phyloP scores from a whole-genome alignment of 129 eudicot genomes.

The Helichrysum umbraculigerum region DNA sequence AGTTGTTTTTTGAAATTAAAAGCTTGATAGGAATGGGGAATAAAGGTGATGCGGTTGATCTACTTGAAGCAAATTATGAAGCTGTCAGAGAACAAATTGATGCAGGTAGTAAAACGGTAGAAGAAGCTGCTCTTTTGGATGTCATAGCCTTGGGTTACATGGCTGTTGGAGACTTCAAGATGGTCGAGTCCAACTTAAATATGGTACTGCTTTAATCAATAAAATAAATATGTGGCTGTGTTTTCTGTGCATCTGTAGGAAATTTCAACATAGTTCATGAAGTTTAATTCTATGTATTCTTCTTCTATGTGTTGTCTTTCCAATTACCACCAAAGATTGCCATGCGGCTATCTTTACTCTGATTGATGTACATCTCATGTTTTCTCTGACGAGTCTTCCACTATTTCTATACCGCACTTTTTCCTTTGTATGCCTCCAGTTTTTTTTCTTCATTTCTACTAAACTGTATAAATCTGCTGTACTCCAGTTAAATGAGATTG shows the following conservation, averaged over 20 bases:
- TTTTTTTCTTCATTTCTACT: not conserved
- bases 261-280: not conserved
- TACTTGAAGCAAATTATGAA: conserved; percentile 81
- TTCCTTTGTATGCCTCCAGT: not conserved
- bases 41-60: conserved; percentile 57
- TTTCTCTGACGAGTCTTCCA: not conserved
- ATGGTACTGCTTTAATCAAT: conserved; percentile 44
- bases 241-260: not conserved
- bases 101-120: conserved; percentile 53
- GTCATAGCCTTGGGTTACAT: conserved; percentile 77
- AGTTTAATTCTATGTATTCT: not conserved
- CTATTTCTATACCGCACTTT: not conserved
- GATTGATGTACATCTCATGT: not conserved
- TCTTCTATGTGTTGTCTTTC: not conserved
- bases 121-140: conserved; percentile 84
- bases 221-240: not conserved
- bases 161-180: conserved; percentile 63
- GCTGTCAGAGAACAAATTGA: conserved; percentile 68
- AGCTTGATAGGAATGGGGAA: conserved; percentile 59
- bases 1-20: conserved; percentile 71
- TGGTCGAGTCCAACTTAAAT: conserved; percentile 51
- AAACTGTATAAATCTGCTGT: conserved; percentile 11
- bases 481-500: conserved; percentile 66
- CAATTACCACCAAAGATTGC: not conserved
- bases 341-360: not conserved